phyloP scores from a whole-genome alignment of 805 yeast species.

The Jamesozyma gamospora region DNA sequence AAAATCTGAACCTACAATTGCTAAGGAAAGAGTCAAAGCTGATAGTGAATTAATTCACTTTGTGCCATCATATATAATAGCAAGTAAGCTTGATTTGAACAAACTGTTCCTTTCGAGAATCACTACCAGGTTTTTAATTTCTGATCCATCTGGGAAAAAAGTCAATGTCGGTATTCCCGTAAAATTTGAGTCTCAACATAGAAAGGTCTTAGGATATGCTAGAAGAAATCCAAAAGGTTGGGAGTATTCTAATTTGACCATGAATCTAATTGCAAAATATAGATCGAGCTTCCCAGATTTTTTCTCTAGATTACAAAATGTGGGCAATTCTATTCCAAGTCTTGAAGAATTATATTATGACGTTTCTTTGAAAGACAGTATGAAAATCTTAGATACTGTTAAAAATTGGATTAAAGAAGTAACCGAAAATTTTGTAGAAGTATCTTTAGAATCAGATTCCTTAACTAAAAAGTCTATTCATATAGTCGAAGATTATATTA shows the following conservation, averaged over 20 bases:
- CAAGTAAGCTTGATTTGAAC: constrained; percentile 45
- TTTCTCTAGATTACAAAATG: constrained; percentile 34
- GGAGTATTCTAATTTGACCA: constrained; percentile 75
- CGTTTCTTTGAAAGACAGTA: constrained; percentile 23
- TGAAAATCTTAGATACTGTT: constrained; percentile 24
- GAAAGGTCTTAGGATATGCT: constrained; percentile 83
- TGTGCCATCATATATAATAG: constrained; percentile 54
- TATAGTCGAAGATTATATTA: constrained; percentile 54
- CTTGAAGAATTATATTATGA: constrained; percentile 30
- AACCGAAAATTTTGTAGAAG: constrained; percentile 48
- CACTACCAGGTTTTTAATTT: constrained; percentile 61
- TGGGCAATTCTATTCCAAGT: constrained; percentile 20
- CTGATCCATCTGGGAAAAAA: constrained; percentile 41
- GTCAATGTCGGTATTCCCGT: constrained; percentile 72
- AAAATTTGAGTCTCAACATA: constrained; percentile 68
- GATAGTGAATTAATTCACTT: constrained; percentile 52
- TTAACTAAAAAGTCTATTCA: constrained; percentile 55
- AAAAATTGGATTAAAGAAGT: constrained; percentile 38
- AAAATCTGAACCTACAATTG: constrained; percentile 53
- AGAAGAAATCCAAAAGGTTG: constrained; percentile 56
- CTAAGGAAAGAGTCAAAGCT: constrained; percentile 44
- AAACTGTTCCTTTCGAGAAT: constrained; percentile 65
- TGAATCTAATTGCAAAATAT: constrained; percentile 55
- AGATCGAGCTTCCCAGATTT: constrained; percentile 50
- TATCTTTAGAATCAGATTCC: constrained; percentile 68